Evolutionary conservation across 192 early-diverging fungal species (phyloP).

Genomic region (Backusella luteola): DNA sequence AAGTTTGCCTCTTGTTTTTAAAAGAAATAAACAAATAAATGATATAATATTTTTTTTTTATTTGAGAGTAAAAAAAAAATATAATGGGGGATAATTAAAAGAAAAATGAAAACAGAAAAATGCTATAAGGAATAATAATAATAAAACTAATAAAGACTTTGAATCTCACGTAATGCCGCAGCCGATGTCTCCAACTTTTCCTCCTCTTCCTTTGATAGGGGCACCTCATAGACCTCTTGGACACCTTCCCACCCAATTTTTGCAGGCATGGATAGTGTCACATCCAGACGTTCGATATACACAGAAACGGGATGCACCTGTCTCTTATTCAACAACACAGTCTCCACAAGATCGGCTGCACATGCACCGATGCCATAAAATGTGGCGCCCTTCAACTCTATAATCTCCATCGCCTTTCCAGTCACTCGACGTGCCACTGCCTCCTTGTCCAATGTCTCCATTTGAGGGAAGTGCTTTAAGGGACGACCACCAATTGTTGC

Average conservation of each 20-base stretch:
- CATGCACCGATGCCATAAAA: conserved; percentile 86
- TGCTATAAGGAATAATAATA: background rate
- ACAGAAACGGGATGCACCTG: conserved; percentile 70
- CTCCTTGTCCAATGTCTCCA: conserved; percentile 56
- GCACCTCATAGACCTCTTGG: conserved; percentile 66
- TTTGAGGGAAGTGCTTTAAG: conserved; percentile 59
- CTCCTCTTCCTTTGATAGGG: conserved; percentile 58
- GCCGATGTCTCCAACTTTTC: conserved; percentile 56
- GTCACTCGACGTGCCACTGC: conserved; percentile 57
- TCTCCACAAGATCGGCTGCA: conserved; percentile 63
- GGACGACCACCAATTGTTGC: conserved; percentile 71
- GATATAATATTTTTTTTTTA: background rate
- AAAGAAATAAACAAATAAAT: background rate
- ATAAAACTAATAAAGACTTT: conserved; percentile 1
- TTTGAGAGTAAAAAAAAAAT: background rate
- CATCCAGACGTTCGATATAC: conserved; percentile 59
- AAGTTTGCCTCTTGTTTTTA: background rate
- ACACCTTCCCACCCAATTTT: conserved; percentile 74
- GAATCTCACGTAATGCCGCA: conserved; percentile 48
- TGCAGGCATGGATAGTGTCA: conserved; percentile 75
- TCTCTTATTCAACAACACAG: conserved; percentile 67
- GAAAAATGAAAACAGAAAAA: background rate
- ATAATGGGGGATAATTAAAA: background rate
- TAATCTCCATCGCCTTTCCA: conserved; percentile 80
- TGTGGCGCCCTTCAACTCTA: conserved; percentile 82